Conservation (phyloP, 1,139 yeast species). For the Kodamaea derodonti region DNA sequence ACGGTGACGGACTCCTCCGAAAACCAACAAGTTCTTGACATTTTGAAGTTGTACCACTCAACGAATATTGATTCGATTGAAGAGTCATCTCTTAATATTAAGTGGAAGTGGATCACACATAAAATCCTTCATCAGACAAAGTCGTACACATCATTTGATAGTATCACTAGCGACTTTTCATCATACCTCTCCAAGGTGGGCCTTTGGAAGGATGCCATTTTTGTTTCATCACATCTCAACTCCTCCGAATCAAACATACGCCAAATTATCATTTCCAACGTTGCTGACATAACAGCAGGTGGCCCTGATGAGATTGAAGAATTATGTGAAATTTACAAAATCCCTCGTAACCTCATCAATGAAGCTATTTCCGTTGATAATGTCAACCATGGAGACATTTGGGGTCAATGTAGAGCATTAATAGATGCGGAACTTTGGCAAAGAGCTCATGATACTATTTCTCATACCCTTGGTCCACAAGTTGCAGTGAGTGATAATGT, state of each 20-base stretch:
- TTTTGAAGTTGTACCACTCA: slow-evolving; percentile 1
- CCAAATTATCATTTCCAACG: slow-evolving; percentile 44
- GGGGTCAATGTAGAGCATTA: slow-evolving; percentile 60
- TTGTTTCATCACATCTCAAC: slow-evolving; percentile 52
- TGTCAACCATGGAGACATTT: slow-evolving; percentile 40
- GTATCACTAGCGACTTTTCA: slow-evolving; percentile 48
- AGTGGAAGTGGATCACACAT: slow-evolving; percentile 55
- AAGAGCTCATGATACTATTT: slow-evolving; percentile 61
- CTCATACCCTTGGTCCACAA: slow-evolving; percentile 64
- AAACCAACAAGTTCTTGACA: neutral
- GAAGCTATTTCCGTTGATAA: slow-evolving; percentile 52
- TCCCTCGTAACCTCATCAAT: slow-evolving; percentile 46
- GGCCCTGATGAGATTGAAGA: slow-evolving; percentile 27
- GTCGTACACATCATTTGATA: slow-evolving; percentile 25
- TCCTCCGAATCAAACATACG: slow-evolving; percentile 39
- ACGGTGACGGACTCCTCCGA: neutral
- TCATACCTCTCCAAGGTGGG: slow-evolving; percentile 47
- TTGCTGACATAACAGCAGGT: slow-evolving; percentile 33
- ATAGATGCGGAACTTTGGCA: slow-evolving; percentile 58
- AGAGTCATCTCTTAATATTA: slow-evolving; percentile 18
- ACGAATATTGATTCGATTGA: slow-evolving; percentile 4
- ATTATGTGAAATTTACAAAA: slow-evolving; percentile 30
- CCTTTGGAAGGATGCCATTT: slow-evolving; percentile 57
- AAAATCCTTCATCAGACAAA: slow-evolving; percentile 31
- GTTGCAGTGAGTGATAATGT: slow-evolving; percentile 48